These are phyloP conservation scores for Capsaspora owczarzaki DNA, from an alignment of 78 protist genomes.

Conservation along the genomic window DNA sequence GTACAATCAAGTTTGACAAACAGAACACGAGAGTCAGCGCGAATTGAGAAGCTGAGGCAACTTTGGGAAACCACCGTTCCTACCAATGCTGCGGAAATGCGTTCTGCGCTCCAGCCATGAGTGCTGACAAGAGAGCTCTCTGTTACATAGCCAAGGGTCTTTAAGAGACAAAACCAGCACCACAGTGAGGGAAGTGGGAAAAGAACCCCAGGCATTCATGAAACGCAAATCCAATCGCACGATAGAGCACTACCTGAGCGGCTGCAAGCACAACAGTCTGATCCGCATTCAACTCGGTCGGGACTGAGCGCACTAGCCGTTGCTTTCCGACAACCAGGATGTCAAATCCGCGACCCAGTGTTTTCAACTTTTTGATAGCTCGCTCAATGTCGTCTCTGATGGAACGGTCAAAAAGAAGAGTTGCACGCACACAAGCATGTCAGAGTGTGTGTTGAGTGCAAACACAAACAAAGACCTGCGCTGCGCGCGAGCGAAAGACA, in stretches of 20 bases:
- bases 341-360: not conserved
- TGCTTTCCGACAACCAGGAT: not conserved
- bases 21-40: too few relatives aligned
- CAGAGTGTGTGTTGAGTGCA: not conserved
- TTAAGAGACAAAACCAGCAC: not conserved
- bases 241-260: not conserved
- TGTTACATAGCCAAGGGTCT: not conserved
- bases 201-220: too few relatives aligned
- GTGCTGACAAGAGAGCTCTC: not conserved
- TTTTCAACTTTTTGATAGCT: not conserved
- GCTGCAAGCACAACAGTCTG: not conserved
- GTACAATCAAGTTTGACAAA: not conserved
- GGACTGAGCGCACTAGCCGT: not conserved
- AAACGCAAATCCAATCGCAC: not conserved
- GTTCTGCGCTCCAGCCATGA: not conserved
- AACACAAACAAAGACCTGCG: not conserved
- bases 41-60: too few relatives aligned
- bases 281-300: not conserved
- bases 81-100: not conserved
- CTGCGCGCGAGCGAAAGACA: not conserved
- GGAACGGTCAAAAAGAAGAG: not conserved
- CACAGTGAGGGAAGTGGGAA: not conserved
- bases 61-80: too few relatives aligned
- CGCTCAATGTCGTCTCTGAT: not conserved
- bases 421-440: not conserved